A percentile compares a stretch with the other conserved stretches of the same genome.
phyloP scores from a whole-genome alignment of 1,139 yeast species.

The Pichia kudriavzevii region DNA sequence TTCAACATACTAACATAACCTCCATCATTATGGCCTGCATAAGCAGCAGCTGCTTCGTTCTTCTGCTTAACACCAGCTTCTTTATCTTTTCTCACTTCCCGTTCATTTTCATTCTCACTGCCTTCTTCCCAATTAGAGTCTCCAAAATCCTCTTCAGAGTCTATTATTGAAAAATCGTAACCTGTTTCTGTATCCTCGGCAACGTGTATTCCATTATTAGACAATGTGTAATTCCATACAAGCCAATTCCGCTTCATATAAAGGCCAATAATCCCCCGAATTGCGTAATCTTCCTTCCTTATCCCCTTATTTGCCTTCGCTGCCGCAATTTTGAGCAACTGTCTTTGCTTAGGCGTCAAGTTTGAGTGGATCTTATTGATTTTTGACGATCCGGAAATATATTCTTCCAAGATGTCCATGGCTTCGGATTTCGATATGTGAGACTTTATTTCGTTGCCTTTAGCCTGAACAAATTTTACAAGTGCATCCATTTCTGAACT shows the following conservation, averaged over 20 bases:
- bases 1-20: slow-evolving; percentile 12
- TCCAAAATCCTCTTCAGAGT: too few relatives aligned
- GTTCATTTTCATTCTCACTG: background rate
- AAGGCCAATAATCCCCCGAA: too few relatives aligned
- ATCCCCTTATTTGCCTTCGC: slow-evolving; percentile 2
- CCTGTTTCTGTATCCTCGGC: too few relatives aligned
- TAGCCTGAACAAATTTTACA: slow-evolving; percentile 3
- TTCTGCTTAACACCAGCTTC: slow-evolving; percentile 4
- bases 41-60: slow-evolving; percentile 1
- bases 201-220: too few relatives aligned
- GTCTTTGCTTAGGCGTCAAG: slow-evolving; percentile 2
- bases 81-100: too few relatives aligned
- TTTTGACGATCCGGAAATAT: background rate
- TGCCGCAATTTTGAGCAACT: slow-evolving; percentile 3
- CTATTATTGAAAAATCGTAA: too few relatives aligned
- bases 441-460: too few relatives aligned
- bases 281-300: too few relatives aligned
- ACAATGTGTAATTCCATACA: too few relatives aligned
- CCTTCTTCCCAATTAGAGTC: too few relatives aligned
- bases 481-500: slow-evolving; percentile 8
- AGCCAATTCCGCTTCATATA: too few relatives aligned
- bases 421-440: slow-evolving; percentile 1
- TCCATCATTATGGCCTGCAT: too few relatives aligned
- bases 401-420: slow-evolving; percentile 5
- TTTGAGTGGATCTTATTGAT: background rate